phyloP scores from a whole-genome alignment of 805 yeast species.

The Teunomyces gatunensis region DNA sequence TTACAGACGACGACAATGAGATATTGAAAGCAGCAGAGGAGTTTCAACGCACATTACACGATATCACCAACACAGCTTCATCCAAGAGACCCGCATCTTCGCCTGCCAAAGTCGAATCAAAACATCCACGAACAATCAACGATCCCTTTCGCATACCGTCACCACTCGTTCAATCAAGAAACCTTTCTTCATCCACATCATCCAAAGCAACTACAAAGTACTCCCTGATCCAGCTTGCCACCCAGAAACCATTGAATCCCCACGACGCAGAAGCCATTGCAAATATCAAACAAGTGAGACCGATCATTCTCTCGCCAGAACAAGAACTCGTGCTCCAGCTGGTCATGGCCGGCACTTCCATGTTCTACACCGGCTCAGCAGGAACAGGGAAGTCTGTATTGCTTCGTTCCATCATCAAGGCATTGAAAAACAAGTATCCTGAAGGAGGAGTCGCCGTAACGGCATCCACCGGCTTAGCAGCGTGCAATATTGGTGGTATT shows the following conservation, averaged over 20 bases:
- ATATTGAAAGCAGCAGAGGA: slow-evolving; percentile 10
- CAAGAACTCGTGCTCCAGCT: slow-evolving; percentile 64
- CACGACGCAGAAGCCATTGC: slow-evolving; percentile 2
- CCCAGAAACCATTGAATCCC: slow-evolving; percentile 18
- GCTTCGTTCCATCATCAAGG: slow-evolving; percentile 60
- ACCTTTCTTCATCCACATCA: slow-evolving; percentile 9
- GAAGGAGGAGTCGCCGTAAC: slow-evolving; percentile 64
- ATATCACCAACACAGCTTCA: background rate
- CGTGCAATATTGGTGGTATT: slow-evolving; percentile 76
- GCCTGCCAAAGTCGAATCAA: background rate
- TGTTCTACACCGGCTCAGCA: slow-evolving; percentile 96
- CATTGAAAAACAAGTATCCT: slow-evolving; percentile 45
- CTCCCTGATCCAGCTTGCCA: slow-evolving; percentile 29
- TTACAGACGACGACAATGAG: slow-evolving; percentile 13
- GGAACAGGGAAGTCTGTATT: slow-evolving; percentile 97
- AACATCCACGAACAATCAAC: background rate
- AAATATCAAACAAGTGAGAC: slow-evolving; percentile 28
- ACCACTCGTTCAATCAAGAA: background rate
- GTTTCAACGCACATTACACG: background rate
- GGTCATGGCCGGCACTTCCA: slow-evolving; percentile 60
- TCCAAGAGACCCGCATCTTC: background rate
- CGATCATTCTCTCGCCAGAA: slow-evolving; percentile 46
- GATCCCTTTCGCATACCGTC: background rate
- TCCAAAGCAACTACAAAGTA: slow-evolving; percentile 7
- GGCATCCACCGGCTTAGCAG: slow-evolving; percentile 84